Percentiles rank a stretch among this genome's conserved stretches.
These are phyloP conservation scores for Pichia gijzeniarum DNA, from an alignment of 805 yeast species.

Conservation along the genomic window DNA sequence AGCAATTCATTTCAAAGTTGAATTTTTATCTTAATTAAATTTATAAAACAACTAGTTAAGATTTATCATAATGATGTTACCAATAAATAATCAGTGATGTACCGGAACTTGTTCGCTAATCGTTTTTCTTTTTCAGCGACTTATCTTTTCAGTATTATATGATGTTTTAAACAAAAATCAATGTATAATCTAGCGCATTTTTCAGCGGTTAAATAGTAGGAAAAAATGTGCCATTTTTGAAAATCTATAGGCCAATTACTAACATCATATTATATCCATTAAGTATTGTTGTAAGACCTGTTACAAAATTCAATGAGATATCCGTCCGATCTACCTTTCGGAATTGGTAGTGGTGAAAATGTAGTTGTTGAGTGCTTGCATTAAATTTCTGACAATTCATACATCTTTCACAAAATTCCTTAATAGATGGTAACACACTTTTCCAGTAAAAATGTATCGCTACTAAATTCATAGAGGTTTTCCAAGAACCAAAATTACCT, in stretches of 20 bases:
- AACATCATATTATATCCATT: conserved; percentile 2
- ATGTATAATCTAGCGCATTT: neutral
- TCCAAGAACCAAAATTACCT: too few species aligned
- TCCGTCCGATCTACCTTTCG: conserved; percentile 2
- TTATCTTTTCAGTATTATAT: conserved; percentile 6
- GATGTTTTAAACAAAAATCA: conserved; percentile 1
- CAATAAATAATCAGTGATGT: neutral
- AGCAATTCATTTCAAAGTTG: too few species aligned
- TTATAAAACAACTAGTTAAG: too few species aligned
- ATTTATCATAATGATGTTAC: conserved; percentile 2
- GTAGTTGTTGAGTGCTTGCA: too few species aligned
- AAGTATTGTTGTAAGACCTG: neutral
- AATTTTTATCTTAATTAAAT: too few species aligned
- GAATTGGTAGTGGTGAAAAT: neutral
- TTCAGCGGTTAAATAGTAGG: neutral
- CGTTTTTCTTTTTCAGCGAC: conserved; percentile 6
- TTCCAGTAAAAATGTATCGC: too few species aligned
- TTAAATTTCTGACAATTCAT: too few species aligned
- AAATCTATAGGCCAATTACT: neutral
- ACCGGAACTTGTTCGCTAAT: conserved; percentile 9
- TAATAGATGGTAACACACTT: too few species aligned
- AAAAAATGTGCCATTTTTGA: conserved; percentile 4
- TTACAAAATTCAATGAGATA: neutral
- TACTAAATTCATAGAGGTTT: too few species aligned
- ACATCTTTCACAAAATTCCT: too few species aligned